These are phyloP conservation scores for Geranium incanum DNA, from an alignment of 441 rosid genomes.

Conservation along the genomic window DNA sequence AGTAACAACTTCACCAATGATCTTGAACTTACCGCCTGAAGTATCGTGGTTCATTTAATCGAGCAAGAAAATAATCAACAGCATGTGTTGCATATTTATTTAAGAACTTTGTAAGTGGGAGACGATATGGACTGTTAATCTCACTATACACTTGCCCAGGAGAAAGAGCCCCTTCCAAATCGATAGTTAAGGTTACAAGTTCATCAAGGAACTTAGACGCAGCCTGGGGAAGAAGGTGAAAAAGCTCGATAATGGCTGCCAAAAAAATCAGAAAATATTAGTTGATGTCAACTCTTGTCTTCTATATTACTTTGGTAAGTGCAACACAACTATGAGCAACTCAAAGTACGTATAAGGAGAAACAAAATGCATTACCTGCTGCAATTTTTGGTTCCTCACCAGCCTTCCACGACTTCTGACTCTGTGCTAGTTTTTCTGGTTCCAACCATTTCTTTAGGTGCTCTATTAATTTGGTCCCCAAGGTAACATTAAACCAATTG, in stretches of 20 bases:
- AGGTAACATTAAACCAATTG: conserved; percentile 95
- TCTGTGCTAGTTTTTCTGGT: conserved; percentile 95
- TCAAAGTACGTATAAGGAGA: conserved; percentile 13
- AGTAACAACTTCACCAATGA: conserved; percentile 19
- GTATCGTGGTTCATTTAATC: conserved; percentile 82
- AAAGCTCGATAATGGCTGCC: conserved; percentile 95
- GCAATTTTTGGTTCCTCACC: conserved; percentile 99
- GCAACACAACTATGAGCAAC: conserved; percentile 11
- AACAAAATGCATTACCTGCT: conserved; percentile 52
- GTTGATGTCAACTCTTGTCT: conserved; percentile 9
- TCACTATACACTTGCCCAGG: conserved; percentile 89
- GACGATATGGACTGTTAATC: conserved; percentile 96
- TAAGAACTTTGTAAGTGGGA: conserved; percentile 86
- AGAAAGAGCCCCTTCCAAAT: conserved; percentile 89
- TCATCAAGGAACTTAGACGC: conserved; percentile 96
- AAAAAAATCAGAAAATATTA: conserved; percentile 28
- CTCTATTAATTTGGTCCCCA: conserved; percentile 94
- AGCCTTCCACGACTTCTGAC: conserved; percentile 88
- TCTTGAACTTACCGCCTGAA: conserved; percentile 67
- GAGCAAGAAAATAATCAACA: conserved; percentile 95
- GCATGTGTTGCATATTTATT: conserved; percentile 90
- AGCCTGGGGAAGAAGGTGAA: conserved; percentile 96
- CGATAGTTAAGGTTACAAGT: conserved; percentile 85
- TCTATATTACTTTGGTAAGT: not conserved
- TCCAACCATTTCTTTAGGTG: conserved; percentile 99